Conservation (phyloP, 331 rosid species). For the Acacia concinna region DNA sequence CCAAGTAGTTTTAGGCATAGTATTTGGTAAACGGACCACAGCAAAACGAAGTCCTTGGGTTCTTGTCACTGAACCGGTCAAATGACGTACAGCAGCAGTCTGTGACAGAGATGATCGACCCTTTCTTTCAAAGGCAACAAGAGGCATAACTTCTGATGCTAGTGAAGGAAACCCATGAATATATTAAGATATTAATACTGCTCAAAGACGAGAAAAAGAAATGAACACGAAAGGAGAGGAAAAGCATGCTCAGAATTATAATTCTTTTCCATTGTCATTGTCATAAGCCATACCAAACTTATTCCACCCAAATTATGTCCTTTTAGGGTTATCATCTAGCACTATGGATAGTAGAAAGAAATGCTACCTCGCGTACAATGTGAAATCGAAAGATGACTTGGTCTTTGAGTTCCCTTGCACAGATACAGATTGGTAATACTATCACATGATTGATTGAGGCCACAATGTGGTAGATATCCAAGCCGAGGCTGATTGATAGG, state of each 20-base stretch:
- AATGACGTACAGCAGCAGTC: slow-evolving; percentile 72
- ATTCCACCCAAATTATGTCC: neutral
- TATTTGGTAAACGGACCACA: slow-evolving; percentile 47
- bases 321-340: slow-evolving; percentile 5
- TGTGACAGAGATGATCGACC: slow-evolving; percentile 46
- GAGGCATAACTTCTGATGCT: slow-evolving; percentile 30
- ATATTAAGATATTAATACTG: slow-evolving; percentile 2
- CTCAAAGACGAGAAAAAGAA: too few species aligned
- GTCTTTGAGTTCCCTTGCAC: slow-evolving; percentile 19
- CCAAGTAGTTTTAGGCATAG: neutral
- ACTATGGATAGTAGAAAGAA: slow-evolving; percentile 10
- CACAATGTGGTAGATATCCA: slow-evolving; percentile 26
- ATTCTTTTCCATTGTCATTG: neutral
- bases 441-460: neutral
- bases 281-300: neutral
- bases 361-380: slow-evolving; percentile 36
- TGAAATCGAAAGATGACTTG: slow-evolving; percentile 28
- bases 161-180: slow-evolving; percentile 15
- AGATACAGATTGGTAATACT: slow-evolving; percentile 23
- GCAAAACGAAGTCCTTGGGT: slow-evolving; percentile 85
- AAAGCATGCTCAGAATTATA: neutral
- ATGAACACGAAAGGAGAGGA: neutral
- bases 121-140: slow-evolving; percentile 37
- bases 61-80: slow-evolving; percentile 70
- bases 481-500: slow-evolving; percentile 28